A percentile compares a stretch with the other conserved stretches of the same genome.
Conservation (phyloP, 306 rosid genomes). For the Rosa rugosa region DNA sequence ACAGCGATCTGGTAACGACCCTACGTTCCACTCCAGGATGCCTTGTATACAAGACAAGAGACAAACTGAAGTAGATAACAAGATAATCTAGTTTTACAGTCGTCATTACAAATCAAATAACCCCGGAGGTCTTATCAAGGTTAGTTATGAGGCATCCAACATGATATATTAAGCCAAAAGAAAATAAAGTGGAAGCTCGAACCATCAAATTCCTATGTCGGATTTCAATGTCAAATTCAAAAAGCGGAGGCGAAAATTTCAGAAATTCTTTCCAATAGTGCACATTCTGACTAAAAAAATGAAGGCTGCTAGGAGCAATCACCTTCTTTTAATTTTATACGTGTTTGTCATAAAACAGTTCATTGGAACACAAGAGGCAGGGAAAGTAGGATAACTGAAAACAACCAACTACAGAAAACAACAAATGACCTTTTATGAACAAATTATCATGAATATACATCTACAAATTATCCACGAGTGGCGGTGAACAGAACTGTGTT, state of each 20-base stretch:
- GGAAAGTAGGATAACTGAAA: background rate
- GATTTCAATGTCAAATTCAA: background rate
- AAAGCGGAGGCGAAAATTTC: background rate
- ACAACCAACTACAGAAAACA: background rate
- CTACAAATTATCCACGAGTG: background rate
- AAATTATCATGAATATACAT: background rate
- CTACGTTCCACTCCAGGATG: conserved; percentile 50
- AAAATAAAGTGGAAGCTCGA: background rate
- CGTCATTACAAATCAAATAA: background rate
- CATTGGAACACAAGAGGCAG: background rate
- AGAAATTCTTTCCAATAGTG: background rate
- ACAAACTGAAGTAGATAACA: background rate
- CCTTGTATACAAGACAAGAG: background rate
- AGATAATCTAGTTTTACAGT: background rate
- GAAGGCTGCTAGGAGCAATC: background rate
- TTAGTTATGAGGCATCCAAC: background rate
- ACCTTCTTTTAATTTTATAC: background rate
- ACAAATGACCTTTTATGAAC: background rate
- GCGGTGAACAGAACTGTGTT: background rate
- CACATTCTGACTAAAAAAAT: background rate
- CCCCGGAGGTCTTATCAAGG: background rate
- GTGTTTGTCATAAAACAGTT: background rate
- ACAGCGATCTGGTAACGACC: conserved; percentile 42
- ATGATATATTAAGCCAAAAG: background rate
- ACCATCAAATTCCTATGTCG: background rate